Conservation (phyloP, 2,329 filamentous ascomycete genomes). For the Pseudogymnoascus sp. region DNA sequence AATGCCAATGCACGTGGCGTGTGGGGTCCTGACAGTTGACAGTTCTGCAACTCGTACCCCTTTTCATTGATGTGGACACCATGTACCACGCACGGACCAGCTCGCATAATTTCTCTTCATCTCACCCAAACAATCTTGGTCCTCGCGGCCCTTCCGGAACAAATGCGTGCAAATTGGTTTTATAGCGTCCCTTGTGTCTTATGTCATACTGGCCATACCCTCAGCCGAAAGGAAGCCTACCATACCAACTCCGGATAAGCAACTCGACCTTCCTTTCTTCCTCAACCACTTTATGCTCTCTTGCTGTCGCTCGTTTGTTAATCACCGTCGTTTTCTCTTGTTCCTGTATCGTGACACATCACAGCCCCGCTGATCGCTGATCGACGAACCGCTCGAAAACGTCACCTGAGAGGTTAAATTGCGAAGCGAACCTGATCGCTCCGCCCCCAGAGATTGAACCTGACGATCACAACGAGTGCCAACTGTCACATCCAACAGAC, state of each 20-base stretch:
- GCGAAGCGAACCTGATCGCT: neutral
- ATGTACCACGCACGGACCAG: neutral
- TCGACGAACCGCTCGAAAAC: neutral
- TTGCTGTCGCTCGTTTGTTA: constrained; percentile 1
- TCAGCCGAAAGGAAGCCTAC: neutral
- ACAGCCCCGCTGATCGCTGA: constrained; percentile 2
- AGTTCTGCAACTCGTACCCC: constrained; percentile 1
- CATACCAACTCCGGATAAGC: neutral
- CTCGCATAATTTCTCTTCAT: constrained; percentile 7
- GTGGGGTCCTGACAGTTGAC: constrained; percentile 5
- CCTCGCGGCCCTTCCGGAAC: neutral
- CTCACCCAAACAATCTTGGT: constrained; percentile 2
- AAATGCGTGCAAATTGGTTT: neutral
- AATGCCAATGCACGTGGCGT: neutral
- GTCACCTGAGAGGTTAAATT: constrained; percentile 7
- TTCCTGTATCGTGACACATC: neutral
- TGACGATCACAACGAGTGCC: neutral
- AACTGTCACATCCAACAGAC: neutral
- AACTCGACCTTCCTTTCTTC: neutral
- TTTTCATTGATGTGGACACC: neutral
- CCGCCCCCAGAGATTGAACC: constrained; percentile 5
- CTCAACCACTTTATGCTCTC: neutral
- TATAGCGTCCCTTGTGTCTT: constrained; percentile 8
- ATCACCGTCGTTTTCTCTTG: neutral
- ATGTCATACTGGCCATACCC: neutral